Percentiles rank a stretch among this genome's conserved stretches.
Conservation (phyloP, 2,329 filamentous ascomycete species). For the Paracamarosporium sp. region DNA sequence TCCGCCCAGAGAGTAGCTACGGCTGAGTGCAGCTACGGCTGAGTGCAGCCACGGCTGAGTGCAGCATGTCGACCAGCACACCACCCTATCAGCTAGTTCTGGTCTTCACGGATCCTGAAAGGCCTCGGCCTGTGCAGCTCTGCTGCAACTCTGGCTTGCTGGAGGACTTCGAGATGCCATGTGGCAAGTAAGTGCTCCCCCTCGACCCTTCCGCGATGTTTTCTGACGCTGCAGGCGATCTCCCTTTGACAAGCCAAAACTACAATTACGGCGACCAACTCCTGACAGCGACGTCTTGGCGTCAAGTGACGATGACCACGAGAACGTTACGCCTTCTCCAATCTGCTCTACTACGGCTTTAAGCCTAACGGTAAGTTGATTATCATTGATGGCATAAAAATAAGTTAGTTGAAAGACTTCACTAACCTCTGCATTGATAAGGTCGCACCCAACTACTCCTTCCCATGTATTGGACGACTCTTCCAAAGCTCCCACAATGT, state of each 20-base stretch:
- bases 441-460: neutral
- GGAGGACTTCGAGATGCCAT: no score
- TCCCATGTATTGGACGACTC: neutral
- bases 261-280: neutral
- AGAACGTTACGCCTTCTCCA: neutral
- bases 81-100: neutral
- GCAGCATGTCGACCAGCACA: neutral
- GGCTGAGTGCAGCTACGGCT: no score
- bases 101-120: neutral
- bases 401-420: neutral
- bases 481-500: neutral
- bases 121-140: neutral
- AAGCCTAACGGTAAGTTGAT: no score
- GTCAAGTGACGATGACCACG: neutral
- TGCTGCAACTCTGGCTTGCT: no score
- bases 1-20: no score
- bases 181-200: neutral
- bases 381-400: neutral
- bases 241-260: no score
- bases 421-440: neutral
- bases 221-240: neutral
- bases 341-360: no score
- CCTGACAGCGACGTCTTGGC: neutral
- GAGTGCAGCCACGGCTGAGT: no score
- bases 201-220: neutral